Base-by-base conservation (phyloP, 306 rosid species). In the Dalbergia oliveri region DNA sequence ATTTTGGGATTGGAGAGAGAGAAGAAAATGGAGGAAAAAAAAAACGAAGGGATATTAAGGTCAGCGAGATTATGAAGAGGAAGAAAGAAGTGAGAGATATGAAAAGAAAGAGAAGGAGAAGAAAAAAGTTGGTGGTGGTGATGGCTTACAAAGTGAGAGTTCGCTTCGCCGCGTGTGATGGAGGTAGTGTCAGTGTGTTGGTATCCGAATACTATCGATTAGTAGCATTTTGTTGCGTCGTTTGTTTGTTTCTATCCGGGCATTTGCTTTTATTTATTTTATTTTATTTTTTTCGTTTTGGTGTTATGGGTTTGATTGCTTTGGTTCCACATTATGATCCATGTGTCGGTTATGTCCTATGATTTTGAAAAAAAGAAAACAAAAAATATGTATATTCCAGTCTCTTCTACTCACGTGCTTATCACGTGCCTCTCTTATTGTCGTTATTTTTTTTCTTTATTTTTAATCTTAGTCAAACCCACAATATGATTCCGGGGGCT, bases 111-210 rank as follows among this genome's bases (percentile, higher is more conserved):
- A 2, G 56, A 53, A 5, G 16, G 21, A 19, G 12, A 9, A 3
- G 13, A 53, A 4, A 21, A 60, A 4, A 6, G 16, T 18, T 45
- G 50, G n/a, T 23, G 70, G 54, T 70, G 72, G 45, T 9, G 26
- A 31, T 47, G 39, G 60, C n/a, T 49, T 49, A 49, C 4, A 6
- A 8, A 60, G 63, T 79, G 77, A 49, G 83, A 11, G 49, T 39
- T 61, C 83, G 78, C 23, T 71, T 51, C 73, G 83, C 73, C 73
- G 78, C 83, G 73, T 80, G 83, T 72, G 67, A 50, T 5, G n/a
- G 16, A 72, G 34, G 56, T 49, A 72, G 58, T 51, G 66, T 72
- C 73, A 63, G 12, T 18, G 47, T 43, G 47, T 49, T 11, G 6
- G 14, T 12, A 3, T 4, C 14, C 10, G 10, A 14, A 45, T 9